Conservation (phyloP, 202 grass and related monocot species). For the Setaria viridis region DNA sequence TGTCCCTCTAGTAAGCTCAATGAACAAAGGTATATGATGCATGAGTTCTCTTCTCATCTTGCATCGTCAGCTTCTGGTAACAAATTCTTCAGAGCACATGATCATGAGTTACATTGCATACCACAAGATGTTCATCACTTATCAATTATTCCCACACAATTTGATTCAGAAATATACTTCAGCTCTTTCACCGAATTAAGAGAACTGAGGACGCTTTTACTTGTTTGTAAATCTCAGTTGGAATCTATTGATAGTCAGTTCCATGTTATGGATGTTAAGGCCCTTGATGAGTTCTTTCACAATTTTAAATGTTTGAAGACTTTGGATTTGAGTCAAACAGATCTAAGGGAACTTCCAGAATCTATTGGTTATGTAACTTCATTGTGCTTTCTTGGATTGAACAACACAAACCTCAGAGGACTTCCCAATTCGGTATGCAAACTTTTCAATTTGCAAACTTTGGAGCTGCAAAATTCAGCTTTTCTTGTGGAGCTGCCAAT, state of each 20-base stretch:
- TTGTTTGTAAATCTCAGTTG: not conserved
- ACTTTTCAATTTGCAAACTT: constrained; percentile 51
- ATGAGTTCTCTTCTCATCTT: constrained; percentile 30
- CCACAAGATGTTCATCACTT: constrained; percentile 31
- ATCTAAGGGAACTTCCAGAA: constrained; percentile 36
- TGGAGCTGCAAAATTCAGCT: constrained; percentile 37
- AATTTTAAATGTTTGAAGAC: constrained; percentile 28
- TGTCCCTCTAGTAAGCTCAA: not conserved
- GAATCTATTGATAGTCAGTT: not conserved
- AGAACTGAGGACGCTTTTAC: not conserved
- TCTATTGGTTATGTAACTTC: constrained; percentile 36
- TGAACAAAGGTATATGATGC: constrained; percentile 20
- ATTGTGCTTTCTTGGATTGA: constrained; percentile 42
- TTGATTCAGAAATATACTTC: constrained; percentile 15
- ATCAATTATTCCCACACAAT: not conserved
- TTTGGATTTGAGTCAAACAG: constrained; percentile 37
- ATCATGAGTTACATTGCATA: not conserved
- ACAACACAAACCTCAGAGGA: constrained; percentile 33
- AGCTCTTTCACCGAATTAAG: not conserved
- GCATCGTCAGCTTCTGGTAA: constrained; percentile 10
- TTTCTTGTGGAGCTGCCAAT: constrained; percentile 30
- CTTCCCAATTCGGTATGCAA: constrained; percentile 44
- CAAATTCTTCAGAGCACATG: constrained; percentile 23
- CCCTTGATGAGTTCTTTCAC: constrained; percentile 13
- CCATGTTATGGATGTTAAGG: constrained; percentile 14